phyloP scores from a whole-genome alignment of 2,329 filamentous ascomycete genomes.

The Hypoxylon sp. region DNA sequence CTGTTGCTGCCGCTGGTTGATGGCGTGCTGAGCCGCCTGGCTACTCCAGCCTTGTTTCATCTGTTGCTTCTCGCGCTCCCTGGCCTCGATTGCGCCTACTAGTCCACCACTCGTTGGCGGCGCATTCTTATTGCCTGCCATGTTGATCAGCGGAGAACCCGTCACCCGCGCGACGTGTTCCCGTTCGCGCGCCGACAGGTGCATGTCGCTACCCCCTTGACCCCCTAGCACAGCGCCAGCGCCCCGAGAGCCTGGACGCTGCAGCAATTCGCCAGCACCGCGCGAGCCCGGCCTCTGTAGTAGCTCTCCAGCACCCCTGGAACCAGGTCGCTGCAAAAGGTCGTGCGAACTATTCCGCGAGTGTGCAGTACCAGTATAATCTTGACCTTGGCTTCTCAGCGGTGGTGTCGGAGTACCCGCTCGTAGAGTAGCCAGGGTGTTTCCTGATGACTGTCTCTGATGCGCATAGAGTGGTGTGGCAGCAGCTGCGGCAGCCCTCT shows the following conservation, averaged over 20 bases:
- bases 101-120: conserved; percentile 66
- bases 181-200: conserved; percentile 86
- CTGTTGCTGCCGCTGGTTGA: conserved; percentile 70
- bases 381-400: conserved; percentile 51
- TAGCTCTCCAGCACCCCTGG: conserved; percentile 53
- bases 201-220: conserved; percentile 57
- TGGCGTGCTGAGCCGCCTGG: conserved; percentile 76
- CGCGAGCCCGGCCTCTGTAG: conserved; percentile 64
- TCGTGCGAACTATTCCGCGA: conserved; percentile 58
- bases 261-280: conserved; percentile 57
- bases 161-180: conserved; percentile 87
- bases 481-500: conserved; percentile 69
- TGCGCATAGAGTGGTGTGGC: conserved; percentile 66
- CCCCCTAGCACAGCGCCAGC: conserved; percentile 58
- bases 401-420: conserved; percentile 54
- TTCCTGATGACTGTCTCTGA: conserved; percentile 65
- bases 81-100: conserved; percentile 79
- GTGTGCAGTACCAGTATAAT: conserved; percentile 50
- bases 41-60: conserved; percentile 74
- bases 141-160: conserved; percentile 75
- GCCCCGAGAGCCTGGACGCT: conserved; percentile 62
- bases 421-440: conserved; percentile 52
- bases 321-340: conserved; percentile 43
- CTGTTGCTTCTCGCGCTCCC: conserved; percentile 79
- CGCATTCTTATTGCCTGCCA: conserved; percentile 64